Conservation (phyloP, 2,329 filamentous ascomycete species). For the Cladosporium phlei region DNA sequence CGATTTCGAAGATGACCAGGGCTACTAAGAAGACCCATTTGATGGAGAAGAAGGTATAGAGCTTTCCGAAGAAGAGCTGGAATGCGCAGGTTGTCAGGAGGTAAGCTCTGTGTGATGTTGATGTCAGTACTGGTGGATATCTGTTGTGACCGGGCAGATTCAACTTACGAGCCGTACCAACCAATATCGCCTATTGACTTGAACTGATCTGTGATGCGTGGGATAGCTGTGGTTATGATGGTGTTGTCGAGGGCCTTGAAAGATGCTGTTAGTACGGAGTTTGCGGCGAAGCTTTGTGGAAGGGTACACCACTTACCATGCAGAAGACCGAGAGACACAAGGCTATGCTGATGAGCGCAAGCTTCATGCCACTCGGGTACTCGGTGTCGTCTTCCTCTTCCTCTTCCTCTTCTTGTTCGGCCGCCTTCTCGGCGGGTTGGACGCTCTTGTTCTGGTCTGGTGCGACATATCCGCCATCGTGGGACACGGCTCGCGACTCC, state of each 20-base stretch:
- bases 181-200: constrained; percentile 22
- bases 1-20: constrained; percentile 45
- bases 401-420: constrained; percentile 15
- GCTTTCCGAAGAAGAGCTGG: constrained; percentile 19
- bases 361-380: constrained; percentile 33
- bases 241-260: constrained; percentile 29
- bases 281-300: too few species aligned
- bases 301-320: too few species aligned
- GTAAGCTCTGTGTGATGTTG: too few species aligned
- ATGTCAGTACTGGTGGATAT: too few species aligned
- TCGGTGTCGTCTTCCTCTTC: constrained; percentile 27
- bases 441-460: neutral
- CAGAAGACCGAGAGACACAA: constrained; percentile 35
- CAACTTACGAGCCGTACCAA: constrained; percentile 21
- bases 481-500: constrained; percentile 3
- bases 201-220: constrained; percentile 22
- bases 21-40: constrained; percentile 42
- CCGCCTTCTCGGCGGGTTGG: neutral
- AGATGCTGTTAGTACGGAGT: neutral
- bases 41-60: constrained; percentile 19
- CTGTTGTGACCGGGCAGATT: too few species aligned
- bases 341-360: constrained; percentile 33
- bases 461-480: neutral
- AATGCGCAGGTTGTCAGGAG: constrained; percentile 44
- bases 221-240: constrained; percentile 32